phyloP scores from a whole-genome alignment of 2,329 filamentous ascomycete genomes.

The Aspergillus japonicus region DNA sequence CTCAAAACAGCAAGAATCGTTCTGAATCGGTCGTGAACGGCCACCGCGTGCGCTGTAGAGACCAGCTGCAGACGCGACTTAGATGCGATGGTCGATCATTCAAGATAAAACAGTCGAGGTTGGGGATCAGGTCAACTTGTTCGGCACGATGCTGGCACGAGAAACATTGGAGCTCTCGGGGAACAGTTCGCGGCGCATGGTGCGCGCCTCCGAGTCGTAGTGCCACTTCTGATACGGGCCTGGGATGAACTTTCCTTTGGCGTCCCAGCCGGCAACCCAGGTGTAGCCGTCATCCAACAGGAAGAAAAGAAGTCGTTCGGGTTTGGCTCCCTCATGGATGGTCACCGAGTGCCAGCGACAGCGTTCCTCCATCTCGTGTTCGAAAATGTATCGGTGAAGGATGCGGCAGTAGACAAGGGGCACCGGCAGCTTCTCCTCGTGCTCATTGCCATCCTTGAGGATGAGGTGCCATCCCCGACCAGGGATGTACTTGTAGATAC shows the following conservation, averaged over 20 bases:
- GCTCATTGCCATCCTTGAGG: constrained; percentile 36
- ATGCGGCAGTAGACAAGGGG: constrained; percentile 50
- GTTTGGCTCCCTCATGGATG: constrained; percentile 37
- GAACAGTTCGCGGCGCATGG: constrained; percentile 36
- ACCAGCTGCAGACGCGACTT: constrained; percentile 15
- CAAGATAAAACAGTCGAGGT: neutral
- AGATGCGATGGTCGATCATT: neutral
- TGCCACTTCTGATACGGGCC: constrained; percentile 53
- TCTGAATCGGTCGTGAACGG: neutral
- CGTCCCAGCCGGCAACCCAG: constrained; percentile 53
- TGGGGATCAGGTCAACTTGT: constrained; percentile 25
- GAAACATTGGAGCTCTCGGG: constrained; percentile 37
- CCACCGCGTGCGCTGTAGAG: constrained; percentile 6
- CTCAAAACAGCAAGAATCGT: constrained; percentile 6
- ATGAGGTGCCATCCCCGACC: constrained; percentile 53
- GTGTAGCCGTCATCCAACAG: constrained; percentile 49
- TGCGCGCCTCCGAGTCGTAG: constrained; percentile 41
- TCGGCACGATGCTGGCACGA: constrained; percentile 34
- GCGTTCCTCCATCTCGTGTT: constrained; percentile 48
- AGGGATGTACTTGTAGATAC: constrained; percentile 51
- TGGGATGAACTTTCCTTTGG: constrained; percentile 50
- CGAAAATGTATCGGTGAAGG: constrained; percentile 50
- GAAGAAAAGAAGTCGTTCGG: constrained; percentile 48
- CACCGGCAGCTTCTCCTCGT: constrained; percentile 36
- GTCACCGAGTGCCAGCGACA: constrained; percentile 45